Evolutionary conservation across 345 rosid genomes (phyloP).

Genomic region (Limnanthes douglasii): DNA sequence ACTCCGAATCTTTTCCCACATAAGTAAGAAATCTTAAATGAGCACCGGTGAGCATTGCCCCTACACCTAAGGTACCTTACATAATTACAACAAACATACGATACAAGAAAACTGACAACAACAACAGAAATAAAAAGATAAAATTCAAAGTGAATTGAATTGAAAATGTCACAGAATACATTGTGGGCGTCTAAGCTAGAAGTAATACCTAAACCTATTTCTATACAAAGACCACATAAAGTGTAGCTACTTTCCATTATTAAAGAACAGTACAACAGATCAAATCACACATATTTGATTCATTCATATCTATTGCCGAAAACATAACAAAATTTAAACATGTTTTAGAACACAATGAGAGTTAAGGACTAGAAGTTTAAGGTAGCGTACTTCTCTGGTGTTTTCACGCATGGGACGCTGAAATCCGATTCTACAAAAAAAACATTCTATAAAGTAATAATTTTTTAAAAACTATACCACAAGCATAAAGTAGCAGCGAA

Average conservation of each 20-base stretch:
- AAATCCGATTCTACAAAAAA: constrained; percentile 29
- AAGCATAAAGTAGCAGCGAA: neutral
- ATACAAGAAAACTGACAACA: no score
- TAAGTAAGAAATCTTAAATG: no score
- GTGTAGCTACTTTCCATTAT: neutral
- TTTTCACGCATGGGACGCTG: constrained; percentile 80
- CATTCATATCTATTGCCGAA: neutral
- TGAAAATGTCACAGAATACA: no score
- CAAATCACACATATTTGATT: neutral
- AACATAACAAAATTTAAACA: no score
- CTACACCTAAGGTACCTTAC: no score
- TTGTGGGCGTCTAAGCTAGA: neutral
- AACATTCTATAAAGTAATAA: neutral
- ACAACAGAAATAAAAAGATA: no score
- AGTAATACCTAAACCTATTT: neutral
- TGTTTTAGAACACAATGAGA: no score
- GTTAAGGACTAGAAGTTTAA: no score
- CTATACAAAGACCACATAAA: neutral
- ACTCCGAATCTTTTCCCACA: no score
- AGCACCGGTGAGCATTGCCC: no score
- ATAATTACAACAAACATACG: no score
- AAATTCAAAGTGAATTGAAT: no score
- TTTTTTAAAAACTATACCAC: neutral
- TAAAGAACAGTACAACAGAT: neutral
- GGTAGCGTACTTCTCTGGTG: constrained; percentile 66